These are phyloP conservation scores for Fusarium oligoseptatum DNA, from an alignment of 2,329 filamentous ascomycete species.

Conservation along the genomic window DNA sequence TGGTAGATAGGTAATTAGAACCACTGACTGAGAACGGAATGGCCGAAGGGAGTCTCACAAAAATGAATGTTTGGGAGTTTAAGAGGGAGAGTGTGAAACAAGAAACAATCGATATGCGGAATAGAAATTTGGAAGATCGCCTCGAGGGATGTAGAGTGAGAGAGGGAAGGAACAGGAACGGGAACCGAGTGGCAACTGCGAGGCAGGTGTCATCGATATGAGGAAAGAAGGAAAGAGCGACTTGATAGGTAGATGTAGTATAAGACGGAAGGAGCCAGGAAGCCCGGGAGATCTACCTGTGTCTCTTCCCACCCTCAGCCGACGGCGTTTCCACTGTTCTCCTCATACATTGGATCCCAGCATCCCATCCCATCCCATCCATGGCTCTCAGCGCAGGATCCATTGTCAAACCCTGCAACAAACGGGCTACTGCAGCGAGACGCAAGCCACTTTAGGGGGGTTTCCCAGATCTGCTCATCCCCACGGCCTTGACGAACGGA, in stretches of 20 bases:
- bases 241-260: constrained; percentile 29
- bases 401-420: constrained; percentile 39
- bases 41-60: constrained; percentile 29
- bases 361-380: constrained; percentile 2
- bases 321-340: constrained; percentile 32
- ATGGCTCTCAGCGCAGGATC: constrained; percentile 18
- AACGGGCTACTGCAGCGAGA: constrained; percentile 37
- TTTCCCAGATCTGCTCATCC: constrained; percentile 32
- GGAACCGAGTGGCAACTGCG: constrained; percentile 1
- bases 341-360: constrained; percentile 10
- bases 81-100: constrained; percentile 9
- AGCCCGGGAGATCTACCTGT: constrained; percentile 18
- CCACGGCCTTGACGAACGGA: constrained; percentile 29
- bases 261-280: constrained; percentile 19
- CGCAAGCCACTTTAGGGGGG: constrained; percentile 39
- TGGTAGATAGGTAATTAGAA: constrained; percentile 19
- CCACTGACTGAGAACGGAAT: constrained; percentile 14
- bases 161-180: constrained; percentile 5
- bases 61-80: constrained; percentile 6
- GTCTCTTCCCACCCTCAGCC: constrained; percentile 33
- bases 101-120: constrained; percentile 6
- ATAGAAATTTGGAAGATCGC: constrained; percentile 32
- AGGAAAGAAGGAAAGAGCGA: constrained; percentile 19
- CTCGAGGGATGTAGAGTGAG: constrained; percentile 8
- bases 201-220: constrained; percentile 23